These are phyloP conservation scores for Acanthamoeba royreba DNA, from an alignment of 208 protist species.

Conservation along the genomic window DNA sequence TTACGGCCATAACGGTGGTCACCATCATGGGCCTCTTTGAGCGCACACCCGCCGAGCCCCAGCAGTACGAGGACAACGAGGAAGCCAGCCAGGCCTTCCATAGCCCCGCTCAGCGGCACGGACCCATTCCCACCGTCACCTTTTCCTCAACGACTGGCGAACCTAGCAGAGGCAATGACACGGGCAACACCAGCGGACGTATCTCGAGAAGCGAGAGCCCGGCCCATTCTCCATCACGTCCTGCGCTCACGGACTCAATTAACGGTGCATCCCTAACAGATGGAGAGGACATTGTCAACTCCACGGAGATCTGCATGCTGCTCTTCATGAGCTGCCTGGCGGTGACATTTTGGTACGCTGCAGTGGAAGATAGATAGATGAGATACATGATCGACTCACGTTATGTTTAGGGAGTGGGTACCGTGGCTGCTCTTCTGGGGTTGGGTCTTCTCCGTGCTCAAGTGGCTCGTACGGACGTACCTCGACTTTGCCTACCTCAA, in stretches of 20 bases:
- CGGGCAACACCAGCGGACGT: too few species aligned
- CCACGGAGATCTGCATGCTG: conserved; percentile 26
- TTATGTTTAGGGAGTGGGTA: background rate
- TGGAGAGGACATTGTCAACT: background rate
- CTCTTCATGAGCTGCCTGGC: background rate
- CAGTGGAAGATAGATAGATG: too few species aligned
- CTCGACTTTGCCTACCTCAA: conserved; percentile 4
- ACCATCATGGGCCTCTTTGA: background rate
- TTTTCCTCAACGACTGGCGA: too few species aligned
- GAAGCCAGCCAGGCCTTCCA: too few species aligned
- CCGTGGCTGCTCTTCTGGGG: conserved; percentile 31
- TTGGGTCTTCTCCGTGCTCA: background rate
- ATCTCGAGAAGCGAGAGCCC: too few species aligned
- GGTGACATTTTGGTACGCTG: background rate
- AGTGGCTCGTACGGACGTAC: background rate
- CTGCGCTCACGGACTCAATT: too few species aligned
- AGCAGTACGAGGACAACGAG: background rate
- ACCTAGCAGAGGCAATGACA: too few species aligned
- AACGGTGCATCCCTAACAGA: too few species aligned
- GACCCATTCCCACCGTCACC: too few species aligned
- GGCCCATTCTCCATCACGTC: too few species aligned
- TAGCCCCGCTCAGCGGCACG: too few species aligned
- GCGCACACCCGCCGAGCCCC: background rate
- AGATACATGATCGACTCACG: too few species aligned
- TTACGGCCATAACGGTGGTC: background rate